A percentile compares a stretch with the other conserved stretches of the same genome.
phyloP scores from a whole-genome alignment of 225 moss, liverwort and hornwort genomes.

The Polytrichum formosum region DNA sequence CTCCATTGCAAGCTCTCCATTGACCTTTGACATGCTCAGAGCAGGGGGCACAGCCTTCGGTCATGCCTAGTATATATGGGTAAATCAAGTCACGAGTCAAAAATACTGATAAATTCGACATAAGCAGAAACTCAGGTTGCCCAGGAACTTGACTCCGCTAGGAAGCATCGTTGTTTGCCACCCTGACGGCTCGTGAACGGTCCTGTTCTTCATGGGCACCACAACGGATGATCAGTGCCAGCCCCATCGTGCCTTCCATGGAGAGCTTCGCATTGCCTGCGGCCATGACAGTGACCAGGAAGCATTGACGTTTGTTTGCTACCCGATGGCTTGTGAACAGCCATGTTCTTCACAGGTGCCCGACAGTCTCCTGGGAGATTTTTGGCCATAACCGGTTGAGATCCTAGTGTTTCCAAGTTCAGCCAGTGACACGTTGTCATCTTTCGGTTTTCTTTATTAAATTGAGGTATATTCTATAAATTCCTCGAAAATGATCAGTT shows the following conservation, averaged over 20 bases:
- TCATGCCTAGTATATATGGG: no score
- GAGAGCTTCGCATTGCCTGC: slow-evolving; percentile 54
- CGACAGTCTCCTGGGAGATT: no score
- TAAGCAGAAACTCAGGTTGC: slow-evolving; percentile 45
- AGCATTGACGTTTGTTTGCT: slow-evolving; percentile 20
- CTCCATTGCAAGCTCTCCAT: no score
- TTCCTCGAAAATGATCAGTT: no score
- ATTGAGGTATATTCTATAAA: no score
- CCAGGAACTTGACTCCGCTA: slow-evolving; percentile 37
- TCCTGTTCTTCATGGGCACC: slow-evolving; percentile 35
- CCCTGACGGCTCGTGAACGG: slow-evolving; percentile 30
- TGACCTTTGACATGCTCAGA: no score
- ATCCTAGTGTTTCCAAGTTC: no score
- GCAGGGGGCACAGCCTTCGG: no score
- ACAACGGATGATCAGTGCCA: slow-evolving; percentile 44
- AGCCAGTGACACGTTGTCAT: no score
- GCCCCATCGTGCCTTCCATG: slow-evolving; percentile 54
- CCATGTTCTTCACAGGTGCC: slow-evolving; percentile 20
- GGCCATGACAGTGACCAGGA: slow-evolving; percentile 40
- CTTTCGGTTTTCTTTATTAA: no score
- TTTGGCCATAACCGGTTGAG: no score
- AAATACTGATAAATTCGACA: slow-evolving; percentile 42
- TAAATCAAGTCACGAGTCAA: neutral
- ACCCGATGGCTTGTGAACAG: slow-evolving; percentile 30
- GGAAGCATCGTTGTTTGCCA: slow-evolving; percentile 55